Percentiles rank a stretch among this genome's conserved stretches.
Evolutionary conservation across 768 basidiomycete genomes (phyloP).

Genomic region (Podaxis sp.): DNA sequence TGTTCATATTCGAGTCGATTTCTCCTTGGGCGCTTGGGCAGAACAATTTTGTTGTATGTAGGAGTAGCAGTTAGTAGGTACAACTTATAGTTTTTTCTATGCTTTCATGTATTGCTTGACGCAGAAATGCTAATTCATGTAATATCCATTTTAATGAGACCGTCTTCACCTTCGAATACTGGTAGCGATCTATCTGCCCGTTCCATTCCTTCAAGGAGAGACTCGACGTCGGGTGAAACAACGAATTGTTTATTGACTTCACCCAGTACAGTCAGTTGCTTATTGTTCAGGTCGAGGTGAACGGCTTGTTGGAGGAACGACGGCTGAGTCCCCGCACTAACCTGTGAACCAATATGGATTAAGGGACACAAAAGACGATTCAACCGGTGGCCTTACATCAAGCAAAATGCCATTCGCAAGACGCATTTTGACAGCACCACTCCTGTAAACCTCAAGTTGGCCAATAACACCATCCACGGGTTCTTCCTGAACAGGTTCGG

Average conservation of each 20-base stretch:
- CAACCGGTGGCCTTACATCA: slow-evolving; percentile 55
- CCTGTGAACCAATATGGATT: slow-evolving; percentile 38
- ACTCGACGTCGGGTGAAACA: slow-evolving; percentile 80
- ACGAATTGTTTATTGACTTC: slow-evolving; percentile 84
- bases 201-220: slow-evolving; percentile 67
- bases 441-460: slow-evolving; percentile 80
- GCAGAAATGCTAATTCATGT: not conserved
- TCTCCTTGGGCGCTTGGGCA: not conserved
- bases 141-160: slow-evolving; percentile 54
- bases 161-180: slow-evolving; percentile 39
- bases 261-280: slow-evolving; percentile 72
- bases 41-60: not conserved
- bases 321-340: slow-evolving; percentile 77
- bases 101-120: not conserved
- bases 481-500: slow-evolving; percentile 30
- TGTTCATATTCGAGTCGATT: not conserved
- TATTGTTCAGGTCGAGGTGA: slow-evolving; percentile 58
- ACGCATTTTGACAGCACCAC: slow-evolving; percentile 85
- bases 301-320: slow-evolving; percentile 90
- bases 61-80: not conserved
- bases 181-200: slow-evolving; percentile 36
- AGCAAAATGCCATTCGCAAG: slow-evolving; percentile 77
- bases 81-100: not conserved
- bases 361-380: not conserved
- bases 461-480: slow-evolving; percentile 78